Evolutionary conservation across 495 filamentous ascomycete genomes (phyloP).

Genomic region (Penicillium roqueforti): DNA sequence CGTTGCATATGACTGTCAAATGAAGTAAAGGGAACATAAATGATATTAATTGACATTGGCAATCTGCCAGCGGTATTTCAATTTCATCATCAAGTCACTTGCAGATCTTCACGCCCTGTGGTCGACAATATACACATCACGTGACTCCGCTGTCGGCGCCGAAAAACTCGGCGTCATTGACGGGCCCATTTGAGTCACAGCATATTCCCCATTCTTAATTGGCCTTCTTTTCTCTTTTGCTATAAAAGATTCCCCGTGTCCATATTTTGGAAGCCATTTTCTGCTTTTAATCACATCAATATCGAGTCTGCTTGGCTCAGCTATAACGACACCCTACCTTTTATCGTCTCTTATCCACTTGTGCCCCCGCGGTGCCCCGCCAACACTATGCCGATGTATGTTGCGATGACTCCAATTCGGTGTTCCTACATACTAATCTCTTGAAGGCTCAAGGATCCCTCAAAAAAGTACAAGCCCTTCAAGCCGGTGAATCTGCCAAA

Average conservation of each 20-base stretch:
- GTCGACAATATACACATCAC: slow-evolving; percentile 9
- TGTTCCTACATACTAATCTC: slow-evolving; percentile 1
- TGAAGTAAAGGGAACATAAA: neutral
- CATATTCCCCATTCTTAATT: slow-evolving; percentile 22
- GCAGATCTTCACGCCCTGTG: neutral
- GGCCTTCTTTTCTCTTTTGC: slow-evolving; percentile 12
- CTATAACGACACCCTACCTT: neutral
- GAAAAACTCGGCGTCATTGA: slow-evolving; percentile 28
- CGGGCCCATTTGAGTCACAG: slow-evolving; percentile 24
- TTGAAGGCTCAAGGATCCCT: slow-evolving; percentile 86
- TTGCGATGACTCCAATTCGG: neutral
- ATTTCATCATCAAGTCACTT: neutral
- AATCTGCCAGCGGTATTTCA: neutral
- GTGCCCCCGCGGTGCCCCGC: slow-evolving; percentile 30
- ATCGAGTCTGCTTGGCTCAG: slow-evolving; percentile 3
- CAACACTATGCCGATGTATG: slow-evolving; percentile 43
- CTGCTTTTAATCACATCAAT: neutral
- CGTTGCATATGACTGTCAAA: neutral
- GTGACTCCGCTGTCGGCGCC: slow-evolving; percentile 33
- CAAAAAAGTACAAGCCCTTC: slow-evolving; percentile 80
- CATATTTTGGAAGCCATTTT: neutral
- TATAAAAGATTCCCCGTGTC: slow-evolving; percentile 11
- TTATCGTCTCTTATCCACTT: slow-evolving; percentile 20
- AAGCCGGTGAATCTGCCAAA: slow-evolving; percentile 75
- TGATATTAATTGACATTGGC: neutral